A percentile compares a stretch with the other conserved stretches of the same genome.
These are phyloP conservation scores for Oryza glumipatula DNA, from an alignment of 176 grass and related monocot genomes.

Conservation along the genomic window DNA sequence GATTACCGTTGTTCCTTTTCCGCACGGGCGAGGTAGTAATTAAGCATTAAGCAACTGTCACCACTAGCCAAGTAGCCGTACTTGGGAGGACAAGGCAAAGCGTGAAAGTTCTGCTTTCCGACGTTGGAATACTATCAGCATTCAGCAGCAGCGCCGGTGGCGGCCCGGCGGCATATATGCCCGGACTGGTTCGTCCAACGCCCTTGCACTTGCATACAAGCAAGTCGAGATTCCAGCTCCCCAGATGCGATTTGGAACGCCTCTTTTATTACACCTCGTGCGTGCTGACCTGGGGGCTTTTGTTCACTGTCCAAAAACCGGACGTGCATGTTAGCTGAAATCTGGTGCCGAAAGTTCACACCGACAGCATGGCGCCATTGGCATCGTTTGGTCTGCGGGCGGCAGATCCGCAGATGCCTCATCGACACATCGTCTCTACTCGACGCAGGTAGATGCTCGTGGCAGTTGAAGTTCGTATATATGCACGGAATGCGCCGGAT, in stretches of 20 bases:
- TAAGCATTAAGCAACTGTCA: neutral
- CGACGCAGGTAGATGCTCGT: neutral
- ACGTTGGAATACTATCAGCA: neutral
- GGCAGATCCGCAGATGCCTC: neutral
- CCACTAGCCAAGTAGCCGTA: neutral
- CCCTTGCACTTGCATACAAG: conserved; percentile 10
- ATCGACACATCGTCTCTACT: neutral
- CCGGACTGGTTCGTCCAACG: neutral
- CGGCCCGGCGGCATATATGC: neutral
- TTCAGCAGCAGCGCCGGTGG: neutral
- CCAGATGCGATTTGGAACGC: conserved; percentile 23
- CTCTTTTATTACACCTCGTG: conserved; percentile 5
- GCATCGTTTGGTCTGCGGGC: neutral
- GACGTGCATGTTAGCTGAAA: conserved; percentile 28
- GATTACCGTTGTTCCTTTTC: neutral
- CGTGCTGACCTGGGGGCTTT: conserved; percentile 42
- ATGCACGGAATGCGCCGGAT: neutral
- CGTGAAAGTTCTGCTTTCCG: neutral
- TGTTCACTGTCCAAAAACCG: conserved; percentile 34
- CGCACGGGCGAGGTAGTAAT: neutral
- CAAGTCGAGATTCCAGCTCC: conserved; percentile 38
- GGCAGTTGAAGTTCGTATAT: neutral
- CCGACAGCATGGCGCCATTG: conserved; percentile 44
- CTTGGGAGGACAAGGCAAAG: neutral
- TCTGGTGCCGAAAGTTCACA: conserved; percentile 51